A percentile compares a stretch with the other conserved stretches of the same genome.
phyloP scores from a whole-genome alignment of 768 basidiomycete genomes.

The Chalciporus pseudorubinellus region DNA sequence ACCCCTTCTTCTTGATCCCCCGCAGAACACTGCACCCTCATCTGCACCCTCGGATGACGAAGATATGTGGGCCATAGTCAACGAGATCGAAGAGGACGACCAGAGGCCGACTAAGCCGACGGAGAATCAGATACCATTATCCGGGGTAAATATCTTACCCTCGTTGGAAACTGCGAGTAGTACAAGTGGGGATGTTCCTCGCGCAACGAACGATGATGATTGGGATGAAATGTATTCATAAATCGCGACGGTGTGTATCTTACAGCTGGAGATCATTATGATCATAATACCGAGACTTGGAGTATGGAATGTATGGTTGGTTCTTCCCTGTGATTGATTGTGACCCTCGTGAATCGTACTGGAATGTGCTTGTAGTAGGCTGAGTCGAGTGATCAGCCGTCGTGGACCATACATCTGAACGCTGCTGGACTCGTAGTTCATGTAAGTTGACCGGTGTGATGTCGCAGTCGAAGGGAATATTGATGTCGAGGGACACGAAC shows the following conservation, averaged over 20 bases:
- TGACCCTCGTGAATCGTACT: no score
- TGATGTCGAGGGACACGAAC: no score
- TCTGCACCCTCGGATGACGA: conserved; percentile 37
- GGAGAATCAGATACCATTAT: conserved; percentile 21
- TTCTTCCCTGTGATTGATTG: neutral
- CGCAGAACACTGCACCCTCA: neutral
- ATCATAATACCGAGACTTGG: no score
- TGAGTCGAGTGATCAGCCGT: no score
- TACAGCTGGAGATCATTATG: no score
- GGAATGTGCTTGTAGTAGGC: no score
- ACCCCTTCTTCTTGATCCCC: neutral
- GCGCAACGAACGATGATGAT: conserved; percentile 47
- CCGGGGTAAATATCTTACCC: conserved; percentile 20
- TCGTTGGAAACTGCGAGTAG: conserved; percentile 9
- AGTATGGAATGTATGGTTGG: no score
- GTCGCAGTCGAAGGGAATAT: no score
- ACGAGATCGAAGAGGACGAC: conserved; percentile 46
- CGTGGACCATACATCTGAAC: no score
- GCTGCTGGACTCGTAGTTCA: no score
- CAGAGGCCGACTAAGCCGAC: conserved; percentile 1
- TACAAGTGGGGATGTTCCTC: conserved; percentile 9
- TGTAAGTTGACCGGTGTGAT: no score
- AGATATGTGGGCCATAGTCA: conserved; percentile 71
- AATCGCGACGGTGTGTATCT: neutral
- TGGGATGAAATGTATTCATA: conserved; percentile 67